Evolutionary conservation across 305 asterid species (phyloP).

Genomic region (Solanum chacoense): DNA sequence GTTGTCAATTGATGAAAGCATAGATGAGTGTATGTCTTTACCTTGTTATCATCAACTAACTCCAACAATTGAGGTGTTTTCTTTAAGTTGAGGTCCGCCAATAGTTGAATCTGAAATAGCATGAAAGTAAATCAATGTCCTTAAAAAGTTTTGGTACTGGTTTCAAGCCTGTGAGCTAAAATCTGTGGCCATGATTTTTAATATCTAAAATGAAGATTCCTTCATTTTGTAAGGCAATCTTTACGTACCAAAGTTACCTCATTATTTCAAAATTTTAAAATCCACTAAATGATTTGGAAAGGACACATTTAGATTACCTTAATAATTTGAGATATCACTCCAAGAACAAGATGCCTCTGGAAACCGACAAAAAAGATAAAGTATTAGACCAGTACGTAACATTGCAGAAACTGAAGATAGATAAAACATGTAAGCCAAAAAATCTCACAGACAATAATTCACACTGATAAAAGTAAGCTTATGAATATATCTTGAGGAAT

Average conservation of each 20-base stretch:
- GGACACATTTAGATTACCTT: slow-evolving; percentile 17
- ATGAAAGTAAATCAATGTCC: neutral
- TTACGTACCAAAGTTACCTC: neutral
- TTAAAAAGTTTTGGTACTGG: neutral
- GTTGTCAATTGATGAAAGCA: neutral
- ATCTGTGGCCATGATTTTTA: neutral
- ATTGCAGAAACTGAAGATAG: neutral
- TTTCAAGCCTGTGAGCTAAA: neutral
- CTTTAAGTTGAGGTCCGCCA: slow-evolving; percentile 83
- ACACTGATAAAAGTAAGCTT: neutral
- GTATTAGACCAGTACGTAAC: neutral
- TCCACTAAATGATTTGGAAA: neutral
- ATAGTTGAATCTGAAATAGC: slow-evolving; percentile 64
- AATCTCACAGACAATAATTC: neutral
- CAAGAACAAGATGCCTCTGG: slow-evolving; percentile 47
- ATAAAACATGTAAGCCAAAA: neutral
- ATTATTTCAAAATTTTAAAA: neutral
- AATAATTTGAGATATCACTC: slow-evolving; percentile 39
- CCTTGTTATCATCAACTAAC: slow-evolving; percentile 79
- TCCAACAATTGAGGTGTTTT: slow-evolving; percentile 92
- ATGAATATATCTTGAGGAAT: neutral
- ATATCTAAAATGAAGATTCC: neutral
- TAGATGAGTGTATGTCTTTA: slow-evolving; percentile 14
- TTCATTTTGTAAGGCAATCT: neutral
- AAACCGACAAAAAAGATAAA: slow-evolving; percentile 3